phyloP scores from a whole-genome alignment of 345 rosid species.

The Isatis tinctoria region DNA sequence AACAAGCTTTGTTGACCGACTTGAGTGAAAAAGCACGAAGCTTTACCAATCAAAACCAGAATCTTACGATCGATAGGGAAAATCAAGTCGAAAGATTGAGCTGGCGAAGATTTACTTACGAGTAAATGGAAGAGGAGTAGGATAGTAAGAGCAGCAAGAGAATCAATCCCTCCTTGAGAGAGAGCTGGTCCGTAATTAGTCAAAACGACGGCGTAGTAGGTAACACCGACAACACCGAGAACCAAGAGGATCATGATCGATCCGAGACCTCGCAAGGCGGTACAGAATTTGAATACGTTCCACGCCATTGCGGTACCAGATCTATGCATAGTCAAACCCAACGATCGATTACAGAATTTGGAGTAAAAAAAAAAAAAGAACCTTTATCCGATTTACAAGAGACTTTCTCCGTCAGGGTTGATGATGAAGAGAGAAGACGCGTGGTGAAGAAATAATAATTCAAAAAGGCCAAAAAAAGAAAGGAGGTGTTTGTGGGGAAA shows the following conservation, averaged over 20 bases:
- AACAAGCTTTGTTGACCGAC: background rate
- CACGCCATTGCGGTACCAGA: slow-evolving; percentile 78
- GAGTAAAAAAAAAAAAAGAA: background rate
- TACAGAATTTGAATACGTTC: slow-evolving; percentile 79
- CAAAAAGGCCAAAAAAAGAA: background rate
- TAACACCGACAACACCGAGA: slow-evolving; percentile 73
- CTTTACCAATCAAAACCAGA: slow-evolving; percentile 60
- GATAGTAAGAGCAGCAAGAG: slow-evolving; percentile 44
- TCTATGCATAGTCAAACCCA: slow-evolving; percentile 54
- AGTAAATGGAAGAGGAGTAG: slow-evolving; percentile 74
- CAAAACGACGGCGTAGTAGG: slow-evolving; percentile 74
- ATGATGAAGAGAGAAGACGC: background rate
- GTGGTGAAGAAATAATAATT: background rate
- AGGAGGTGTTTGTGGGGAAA: background rate
- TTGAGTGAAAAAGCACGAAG: background rate
- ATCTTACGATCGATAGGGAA: background rate
- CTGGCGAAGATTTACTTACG: slow-evolving; percentile 36
- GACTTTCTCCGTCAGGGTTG: background rate
- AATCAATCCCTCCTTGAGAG: slow-evolving; percentile 48
- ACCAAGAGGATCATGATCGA: slow-evolving; percentile 75
- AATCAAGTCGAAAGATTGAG: background rate
- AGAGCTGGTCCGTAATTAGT: slow-evolving; percentile 61
- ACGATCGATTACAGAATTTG: slow-evolving; percentile 9
- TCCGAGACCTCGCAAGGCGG: slow-evolving; percentile 69
- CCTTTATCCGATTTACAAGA: background rate